A percentile compares a stretch with the other conserved stretches of the same genome.
Evolutionary conservation across 331 rosid species (phyloP).

Genomic region (Rosa hybrid): DNA sequence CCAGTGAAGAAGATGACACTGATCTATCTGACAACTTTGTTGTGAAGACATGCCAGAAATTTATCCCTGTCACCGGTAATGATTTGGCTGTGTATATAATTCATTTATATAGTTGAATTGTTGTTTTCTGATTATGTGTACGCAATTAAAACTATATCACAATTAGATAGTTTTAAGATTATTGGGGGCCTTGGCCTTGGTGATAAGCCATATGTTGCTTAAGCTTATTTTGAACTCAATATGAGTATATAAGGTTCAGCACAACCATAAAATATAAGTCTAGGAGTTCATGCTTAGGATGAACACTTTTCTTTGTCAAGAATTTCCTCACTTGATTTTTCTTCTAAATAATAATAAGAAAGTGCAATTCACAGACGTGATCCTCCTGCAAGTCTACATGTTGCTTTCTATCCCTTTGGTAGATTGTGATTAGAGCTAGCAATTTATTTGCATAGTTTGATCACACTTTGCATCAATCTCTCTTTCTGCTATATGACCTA

Average conservation of each 20-base stretch:
- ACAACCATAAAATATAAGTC: neutral
- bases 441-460: neutral
- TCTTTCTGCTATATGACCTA: constrained; percentile 21
- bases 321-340: neutral
- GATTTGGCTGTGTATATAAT: neutral
- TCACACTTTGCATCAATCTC: constrained; percentile 9
- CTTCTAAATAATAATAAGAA: neutral
- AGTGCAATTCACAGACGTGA: neutral
- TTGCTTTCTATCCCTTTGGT: neutral
- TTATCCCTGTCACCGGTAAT: constrained; percentile 82
- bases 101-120: neutral
- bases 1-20: constrained; percentile 71
- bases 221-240: neutral
- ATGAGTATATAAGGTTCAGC: neutral
- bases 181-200: neutral
- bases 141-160: neutral
- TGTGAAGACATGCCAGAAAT: constrained; percentile 85
- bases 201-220: neutral
- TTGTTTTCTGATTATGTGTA: constrained; percentile 9
- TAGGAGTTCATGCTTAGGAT: constrained; percentile 13
- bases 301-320: neutral
- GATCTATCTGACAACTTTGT: constrained; percentile 80
- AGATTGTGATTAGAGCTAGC: neutral
- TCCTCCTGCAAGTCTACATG: neutral
- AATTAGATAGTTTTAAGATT: neutral